Conservation (phyloP, 306 rosid species). For the Quercus dentata region DNA sequence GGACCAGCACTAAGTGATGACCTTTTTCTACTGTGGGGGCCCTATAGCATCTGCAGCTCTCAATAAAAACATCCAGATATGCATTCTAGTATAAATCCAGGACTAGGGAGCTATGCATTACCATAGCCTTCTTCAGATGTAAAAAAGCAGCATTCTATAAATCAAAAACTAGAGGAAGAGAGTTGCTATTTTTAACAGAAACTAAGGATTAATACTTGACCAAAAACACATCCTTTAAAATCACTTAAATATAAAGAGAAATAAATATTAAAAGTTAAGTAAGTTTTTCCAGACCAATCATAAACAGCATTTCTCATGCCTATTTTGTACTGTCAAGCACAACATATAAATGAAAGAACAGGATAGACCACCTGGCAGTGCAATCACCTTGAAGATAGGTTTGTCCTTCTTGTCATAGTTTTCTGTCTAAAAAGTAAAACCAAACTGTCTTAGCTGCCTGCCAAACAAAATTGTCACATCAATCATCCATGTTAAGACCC, state of each 20-base stretch:
- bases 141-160: not conserved
- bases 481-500: not conserved
- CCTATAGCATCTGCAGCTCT: too few relatives aligned
- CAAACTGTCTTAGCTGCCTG: not conserved
- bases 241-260: not conserved
- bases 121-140: too few relatives aligned
- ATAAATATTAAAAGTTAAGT: not conserved
- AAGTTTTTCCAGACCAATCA: not conserved
- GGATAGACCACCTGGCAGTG: not conserved
- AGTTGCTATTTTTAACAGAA: not conserved
- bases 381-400: not conserved
- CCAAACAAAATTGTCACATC: not conserved
- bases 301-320: not conserved
- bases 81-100: too few relatives aligned
- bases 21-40: too few relatives aligned
- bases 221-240: not conserved
- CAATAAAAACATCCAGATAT: too few relatives aligned
- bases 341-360: too few relatives aligned
- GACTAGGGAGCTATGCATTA: too few relatives aligned
- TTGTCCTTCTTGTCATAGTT: not conserved
- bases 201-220: not conserved
- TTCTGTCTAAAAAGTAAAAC: not conserved
- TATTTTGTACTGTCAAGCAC: not conserved
- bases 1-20: too few relatives aligned
- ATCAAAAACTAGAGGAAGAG: not conserved